These are phyloP conservation scores for Stagonosporopsis tanaceti DNA, from an alignment of 2,329 filamentous ascomycete genomes.

Conservation along the genomic window DNA sequence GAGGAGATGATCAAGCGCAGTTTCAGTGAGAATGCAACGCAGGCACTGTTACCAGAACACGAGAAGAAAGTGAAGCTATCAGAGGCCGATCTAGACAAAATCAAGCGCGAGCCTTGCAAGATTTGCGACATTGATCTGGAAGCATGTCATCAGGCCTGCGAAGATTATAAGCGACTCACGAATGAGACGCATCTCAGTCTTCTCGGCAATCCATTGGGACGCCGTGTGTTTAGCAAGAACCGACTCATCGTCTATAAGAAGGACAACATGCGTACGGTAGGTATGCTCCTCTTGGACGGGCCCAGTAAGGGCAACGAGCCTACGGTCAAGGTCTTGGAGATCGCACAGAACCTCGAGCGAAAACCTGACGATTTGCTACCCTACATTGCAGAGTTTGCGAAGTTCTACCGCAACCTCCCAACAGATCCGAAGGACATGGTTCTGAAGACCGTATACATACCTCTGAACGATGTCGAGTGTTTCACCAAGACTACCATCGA, in stretches of 20 bases:
- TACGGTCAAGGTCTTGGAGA: slow-evolving; percentile 79
- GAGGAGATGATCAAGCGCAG: slow-evolving; percentile 99
- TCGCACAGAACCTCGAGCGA: slow-evolving; percentile 73
- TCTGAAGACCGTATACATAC: slow-evolving; percentile 73
- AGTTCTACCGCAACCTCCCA: slow-evolving; percentile 72
- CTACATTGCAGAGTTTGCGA: slow-evolving; percentile 76
- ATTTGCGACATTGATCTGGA: slow-evolving; percentile 84
- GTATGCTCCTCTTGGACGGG: slow-evolving; percentile 81
- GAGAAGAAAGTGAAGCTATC: slow-evolving; percentile 93
- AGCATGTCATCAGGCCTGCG: slow-evolving; percentile 79
- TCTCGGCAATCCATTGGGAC: slow-evolving; percentile 80
- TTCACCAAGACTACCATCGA: slow-evolving; percentile 74
- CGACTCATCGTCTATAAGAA: slow-evolving; percentile 83
- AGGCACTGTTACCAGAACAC: slow-evolving; percentile 91
- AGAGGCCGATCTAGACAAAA: slow-evolving; percentile 87
- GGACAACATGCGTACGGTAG: slow-evolving; percentile 82
- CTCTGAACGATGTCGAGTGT: slow-evolving; percentile 81
- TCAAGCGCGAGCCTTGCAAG: slow-evolving; percentile 84
- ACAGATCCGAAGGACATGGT: slow-evolving; percentile 72
- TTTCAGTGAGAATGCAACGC: slow-evolving; percentile 97
- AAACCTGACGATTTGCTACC: slow-evolving; percentile 87
- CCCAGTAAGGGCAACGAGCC: slow-evolving; percentile 71
- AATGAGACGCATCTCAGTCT: slow-evolving; percentile 79
- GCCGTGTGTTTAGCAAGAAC: slow-evolving; percentile 77
- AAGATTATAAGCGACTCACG: slow-evolving; percentile 82